Evolutionary conservation across 139 green algal species (phyloP).

Genomic region (Picochlorum sp.): DNA sequence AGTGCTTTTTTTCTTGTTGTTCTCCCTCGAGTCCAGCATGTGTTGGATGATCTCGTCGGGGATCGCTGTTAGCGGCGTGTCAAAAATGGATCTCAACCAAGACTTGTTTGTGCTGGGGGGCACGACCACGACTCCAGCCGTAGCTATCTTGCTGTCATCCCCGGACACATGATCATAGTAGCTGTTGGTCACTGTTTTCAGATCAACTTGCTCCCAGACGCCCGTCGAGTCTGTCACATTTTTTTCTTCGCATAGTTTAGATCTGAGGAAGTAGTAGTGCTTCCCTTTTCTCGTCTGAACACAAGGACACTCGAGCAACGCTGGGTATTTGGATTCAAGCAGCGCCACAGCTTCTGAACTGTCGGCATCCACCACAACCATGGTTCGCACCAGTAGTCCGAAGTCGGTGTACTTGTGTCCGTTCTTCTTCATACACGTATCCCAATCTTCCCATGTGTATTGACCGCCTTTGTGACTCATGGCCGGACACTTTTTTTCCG

Average conservation of each 20-base stretch:
- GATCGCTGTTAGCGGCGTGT: not conserved
- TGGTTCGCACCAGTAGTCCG: not conserved
- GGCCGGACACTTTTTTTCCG: not conserved
- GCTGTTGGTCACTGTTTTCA: constrained; percentile 5
- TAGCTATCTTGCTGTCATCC: not conserved
- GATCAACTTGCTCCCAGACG: constrained; percentile 3
- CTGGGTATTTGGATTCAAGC: constrained; percentile 4
- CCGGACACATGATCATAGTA: not conserved
- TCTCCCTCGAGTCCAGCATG: not conserved
- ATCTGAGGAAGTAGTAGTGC: constrained; percentile 5
- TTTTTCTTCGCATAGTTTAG: constrained; percentile 3
- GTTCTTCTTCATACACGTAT: not conserved
- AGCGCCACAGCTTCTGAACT: not conserved
- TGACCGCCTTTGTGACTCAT: not conserved
- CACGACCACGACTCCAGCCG: not conserved
- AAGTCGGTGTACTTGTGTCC: not conserved
- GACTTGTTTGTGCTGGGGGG: not conserved
- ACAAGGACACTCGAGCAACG: constrained; percentile 1
- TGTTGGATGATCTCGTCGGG: not conserved
- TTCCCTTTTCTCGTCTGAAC: constrained; percentile 1
- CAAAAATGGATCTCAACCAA: not conserved
- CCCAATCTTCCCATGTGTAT: not conserved
- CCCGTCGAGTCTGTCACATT: constrained; percentile 1
- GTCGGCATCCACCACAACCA: constrained; percentile 1
- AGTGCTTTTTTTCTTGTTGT: not conserved